Evolutionary conservation across 345 rosid species (phyloP), one percentile per base, ranked within the genome.

Genomic region (Hirschfeldia incana): DNA sequence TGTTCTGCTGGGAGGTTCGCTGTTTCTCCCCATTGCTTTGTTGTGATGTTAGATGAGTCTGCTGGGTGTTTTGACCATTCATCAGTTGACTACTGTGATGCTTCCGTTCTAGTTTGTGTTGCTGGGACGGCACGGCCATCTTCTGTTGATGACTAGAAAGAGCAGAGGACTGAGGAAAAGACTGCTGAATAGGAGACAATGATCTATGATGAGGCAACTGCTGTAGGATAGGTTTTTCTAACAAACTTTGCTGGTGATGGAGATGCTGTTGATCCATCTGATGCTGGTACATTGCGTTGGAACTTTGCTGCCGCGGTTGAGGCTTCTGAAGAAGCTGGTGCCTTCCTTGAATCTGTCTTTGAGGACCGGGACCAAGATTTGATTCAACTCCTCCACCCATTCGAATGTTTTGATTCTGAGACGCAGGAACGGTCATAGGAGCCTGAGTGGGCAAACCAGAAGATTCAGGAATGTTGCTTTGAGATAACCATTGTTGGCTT

Each of bases 1-100:
- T 89, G 82, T 83, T 90, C 77, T 89, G 90, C 64, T 85, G 94
- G 8, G 65, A 37, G 65, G 83, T 90, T 69, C 81, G 82, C 34
- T 87, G 91, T 83, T 88, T 91, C 85, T 87, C 93, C 42, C 83
- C 72, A 67, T 63, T 78, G 80, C 82, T 88, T 71, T 86, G 90
- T 73, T 80, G 90, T 15, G 86, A 81, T 16, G 81, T 83, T 78
- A 87, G 80, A 78, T 89, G 94, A 78, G 69, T 85, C 69, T 82
- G 96, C 70, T 84, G 89, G 75, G 79, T 80, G 46, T 80, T 79
- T 39, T 76, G 57, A 51, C 77, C 77, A 80, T 81, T 84, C 65
- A 88, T 15, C 66, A 79, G 88, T 77, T 89, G 89, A 17, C 83
- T 82, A 75, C 83, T 76, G 60, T 83, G 69, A 74, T 65, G 83